Conservation (phyloP, 768 basidiomycete genomes). For the Rhizopogon sp. region DNA sequence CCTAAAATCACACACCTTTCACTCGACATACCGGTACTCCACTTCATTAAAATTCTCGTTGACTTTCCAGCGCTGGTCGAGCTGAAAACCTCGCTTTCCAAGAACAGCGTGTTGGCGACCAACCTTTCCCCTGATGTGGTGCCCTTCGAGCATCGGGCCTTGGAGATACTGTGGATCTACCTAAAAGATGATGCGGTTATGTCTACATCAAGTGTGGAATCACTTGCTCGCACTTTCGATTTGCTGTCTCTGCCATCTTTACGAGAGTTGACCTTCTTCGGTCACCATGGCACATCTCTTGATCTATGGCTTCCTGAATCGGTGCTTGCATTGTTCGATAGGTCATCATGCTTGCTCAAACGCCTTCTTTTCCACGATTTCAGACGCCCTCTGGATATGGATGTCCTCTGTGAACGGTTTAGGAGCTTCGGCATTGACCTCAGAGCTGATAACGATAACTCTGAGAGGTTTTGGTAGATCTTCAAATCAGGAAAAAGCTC, state of each 20-base stretch:
- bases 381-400: neutral
- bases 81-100: conserved; percentile 11
- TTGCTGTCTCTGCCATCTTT: conserved; percentile 15
- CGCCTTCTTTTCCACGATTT: neutral
- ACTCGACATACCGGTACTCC: conserved; percentile 9
- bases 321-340: neutral
- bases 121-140: neutral
- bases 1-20: conserved; percentile 18
- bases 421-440: neutral
- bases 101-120: conserved; percentile 3
- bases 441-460: too few species aligned
- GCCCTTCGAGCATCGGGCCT: conserved; percentile 2
- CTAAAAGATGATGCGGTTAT: conserved; percentile 15
- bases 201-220: conserved; percentile 9
- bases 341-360: neutral
- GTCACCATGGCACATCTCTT: neutral
- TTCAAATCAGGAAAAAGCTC: too few species aligned
- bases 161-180: conserved; percentile 8
- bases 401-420: neutral
- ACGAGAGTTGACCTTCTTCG: conserved; percentile 9
- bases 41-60: conserved; percentile 11
- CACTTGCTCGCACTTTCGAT: conserved; percentile 17
- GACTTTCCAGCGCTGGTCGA: conserved; percentile 13
- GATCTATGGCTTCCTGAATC: conserved; percentile 11
- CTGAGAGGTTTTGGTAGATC: too few species aligned